A percentile compares a stretch with the other conserved stretches of the same genome.
These are phyloP conservation scores for Diospyros kaki DNA, from an alignment of 148 eudicot species.

Conservation along the genomic window DNA sequence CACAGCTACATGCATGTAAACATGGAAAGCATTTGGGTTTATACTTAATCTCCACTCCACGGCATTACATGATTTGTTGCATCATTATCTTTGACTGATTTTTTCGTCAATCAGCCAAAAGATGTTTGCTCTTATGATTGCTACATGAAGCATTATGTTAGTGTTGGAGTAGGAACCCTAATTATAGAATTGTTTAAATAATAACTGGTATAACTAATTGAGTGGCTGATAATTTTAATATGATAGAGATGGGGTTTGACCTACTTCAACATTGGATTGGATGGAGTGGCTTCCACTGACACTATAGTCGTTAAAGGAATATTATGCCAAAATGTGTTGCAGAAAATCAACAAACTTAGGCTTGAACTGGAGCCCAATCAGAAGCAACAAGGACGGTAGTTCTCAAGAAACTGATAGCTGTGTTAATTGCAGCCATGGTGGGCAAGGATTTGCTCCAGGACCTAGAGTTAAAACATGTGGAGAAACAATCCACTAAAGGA, in stretches of 20 bases:
- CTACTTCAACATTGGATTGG: background rate
- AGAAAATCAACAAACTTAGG: background rate
- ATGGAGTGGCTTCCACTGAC: background rate
- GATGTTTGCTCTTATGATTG: too few relatives aligned
- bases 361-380: background rate
- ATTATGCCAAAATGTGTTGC: background rate
- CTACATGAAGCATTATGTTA: too few relatives aligned
- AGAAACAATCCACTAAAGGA: too few relatives aligned
- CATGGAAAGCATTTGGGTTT: too few relatives aligned
- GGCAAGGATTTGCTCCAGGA: background rate
- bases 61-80: too few relatives aligned
- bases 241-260: background rate
- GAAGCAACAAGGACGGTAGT: background rate
- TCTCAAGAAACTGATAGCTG: background rate
- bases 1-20: too few relatives aligned
- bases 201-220: background rate
- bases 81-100: too few relatives aligned
- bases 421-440: background rate
- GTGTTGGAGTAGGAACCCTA: background rate
- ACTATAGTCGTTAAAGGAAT: background rate
- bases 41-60: too few relatives aligned
- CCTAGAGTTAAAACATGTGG: background rate
- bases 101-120: too few relatives aligned
- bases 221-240: background rate
- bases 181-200: background rate